Base-by-base conservation (phyloP, 2,329 filamentous ascomycete genomes). In the Lojkania enalia region DNA sequence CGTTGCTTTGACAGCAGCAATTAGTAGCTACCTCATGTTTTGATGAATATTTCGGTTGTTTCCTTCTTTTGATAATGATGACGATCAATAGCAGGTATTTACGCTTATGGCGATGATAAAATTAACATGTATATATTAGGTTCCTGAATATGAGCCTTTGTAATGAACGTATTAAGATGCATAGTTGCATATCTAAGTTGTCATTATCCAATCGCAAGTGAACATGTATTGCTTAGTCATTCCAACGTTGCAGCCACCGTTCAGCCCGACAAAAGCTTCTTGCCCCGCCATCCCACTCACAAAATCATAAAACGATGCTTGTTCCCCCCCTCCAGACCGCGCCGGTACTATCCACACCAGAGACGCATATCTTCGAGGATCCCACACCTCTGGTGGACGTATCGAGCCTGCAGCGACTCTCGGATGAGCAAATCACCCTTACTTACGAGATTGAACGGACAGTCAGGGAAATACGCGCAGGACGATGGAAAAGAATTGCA, bases 391-490 rank as follows among this genome's bases (percentile, higher is more conserved):
- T 72, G 14, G 63, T 71, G 16, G 68, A 69, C 42, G 50, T 64
- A 4, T 55, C 69, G 4, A 62, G 53, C 44, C 40, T 68, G 4
- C 55, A 62, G 3, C 59, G 54, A 31, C 62, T 80, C 15, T 76
- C 78, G 13, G 83, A 92, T 54, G 83, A 88, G 62, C 87, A 91
- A 62, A 76, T 97, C 20, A 74, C 76, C 43, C 73, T 84, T 30
- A 85, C 87, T 37, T 99, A 97, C 74, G 94, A 99, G 71, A 86
- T 96, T 54, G 78, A 81, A 47, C 81, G 88, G 44, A 96, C 94
- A 0, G 80, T 90, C 37, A 70, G 74, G 25, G 88, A 96, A 69
- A 87, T 99, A 35, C 76, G 77, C n/a, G 71, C 77, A 4, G 86
- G 83, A 32, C 78, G 78, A 67, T 95, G 89, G 81, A 80, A 74